A percentile compares a stretch with the other conserved stretches of the same genome.
These are phyloP conservation scores for Aspergillus nidulans DNA, from an alignment of 495 filamentous ascomycete species.

Conservation along the genomic window DNA sequence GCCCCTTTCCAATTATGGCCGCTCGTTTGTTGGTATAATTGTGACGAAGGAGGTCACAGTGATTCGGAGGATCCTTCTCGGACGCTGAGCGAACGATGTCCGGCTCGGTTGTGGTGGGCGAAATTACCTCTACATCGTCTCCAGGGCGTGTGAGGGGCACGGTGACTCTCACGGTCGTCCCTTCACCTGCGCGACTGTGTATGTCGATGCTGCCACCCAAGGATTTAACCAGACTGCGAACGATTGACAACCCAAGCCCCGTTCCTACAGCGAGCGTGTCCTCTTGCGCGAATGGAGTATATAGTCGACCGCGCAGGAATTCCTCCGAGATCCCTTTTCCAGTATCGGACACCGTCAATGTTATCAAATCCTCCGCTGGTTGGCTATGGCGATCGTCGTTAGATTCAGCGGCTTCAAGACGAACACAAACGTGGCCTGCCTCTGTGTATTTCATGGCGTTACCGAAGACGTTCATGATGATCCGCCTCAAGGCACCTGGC, in stretches of 20 bases:
- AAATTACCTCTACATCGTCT: constrained; percentile 17
- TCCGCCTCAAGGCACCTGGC: constrained; percentile 66
- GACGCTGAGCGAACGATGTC: constrained; percentile 10
- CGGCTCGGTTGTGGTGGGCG: constrained; percentile 8
- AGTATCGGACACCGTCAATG: constrained; percentile 58
- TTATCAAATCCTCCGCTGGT: constrained; percentile 35
- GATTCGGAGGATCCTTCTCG: constrained; percentile 22
- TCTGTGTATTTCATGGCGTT: constrained; percentile 80
- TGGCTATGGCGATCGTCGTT: constrained; percentile 32
- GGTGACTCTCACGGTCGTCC: constrained; percentile 48
- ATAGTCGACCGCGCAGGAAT: constrained; percentile 64
- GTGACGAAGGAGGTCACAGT: constrained; percentile 28
- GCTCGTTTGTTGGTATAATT: constrained; percentile 21
- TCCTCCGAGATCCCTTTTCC: constrained; percentile 72
- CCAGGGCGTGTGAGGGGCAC: constrained; percentile 37
- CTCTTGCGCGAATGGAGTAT: constrained; percentile 74
- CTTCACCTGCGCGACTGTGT: constrained; percentile 44
- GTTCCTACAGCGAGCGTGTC: constrained; percentile 55
- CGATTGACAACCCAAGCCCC: constrained; percentile 50
- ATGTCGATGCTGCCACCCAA: constrained; percentile 51
- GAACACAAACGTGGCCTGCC: constrained; percentile 60
- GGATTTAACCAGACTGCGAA: constrained; percentile 50
- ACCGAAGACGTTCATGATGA: constrained; percentile 79
- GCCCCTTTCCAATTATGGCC: constrained; percentile 31
- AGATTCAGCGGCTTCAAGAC: constrained; percentile 43